Evolutionary conservation across 805 yeast genomes (phyloP), one percentile per base, ranked within the genome.

Genomic region (Candida lessepsii): DNA sequence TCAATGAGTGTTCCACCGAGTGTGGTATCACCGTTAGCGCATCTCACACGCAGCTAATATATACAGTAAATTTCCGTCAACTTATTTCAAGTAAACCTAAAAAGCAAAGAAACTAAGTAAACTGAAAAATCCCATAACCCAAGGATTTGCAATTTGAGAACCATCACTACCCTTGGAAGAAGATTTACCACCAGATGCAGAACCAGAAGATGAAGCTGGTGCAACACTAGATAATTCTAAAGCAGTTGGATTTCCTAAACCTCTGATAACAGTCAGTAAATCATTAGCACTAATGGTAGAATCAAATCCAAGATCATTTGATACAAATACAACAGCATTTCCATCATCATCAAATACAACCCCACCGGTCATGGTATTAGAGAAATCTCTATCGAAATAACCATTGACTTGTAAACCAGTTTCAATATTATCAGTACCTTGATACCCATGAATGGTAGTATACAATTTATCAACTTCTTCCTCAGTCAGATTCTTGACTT

Each of bases 401-500:
- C 83, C 88, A 28, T 63, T 57, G 23, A 74, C 70, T 44, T 70
- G 76, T 36, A 84, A 56, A 46, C 93, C 93, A 10, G 71, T 61
- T 29, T 75, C 75, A 49, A 84, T 73, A 52, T 76, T 73, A 40
- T 65, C 83, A 32, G 81, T 76, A 28, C 86, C 87, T 60, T 84
- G 93, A 70, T 73, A 84, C 54, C 81, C 86, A 57, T 84, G 93
- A 57, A 84, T 64, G 6, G 90, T 81, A 14, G 88, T 70, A 61
- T 68, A 81, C 50, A 84, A 69, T 42, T 80, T 71, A 37, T 59
- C 60, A 9, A 45, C 46, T 34, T 42, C 39, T 15, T 25, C 19
- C 11, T 34, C 13, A 13, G 49, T 49, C 13, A 41, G 39, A 61
- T 83, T 83, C 78, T 81, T 74, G 29, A 79, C 80, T 64, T 84